These are phyloP conservation scores for Fusarium sp. DNA, from an alignment of 2,329 filamentous ascomycete genomes.

Conservation along the genomic window DNA sequence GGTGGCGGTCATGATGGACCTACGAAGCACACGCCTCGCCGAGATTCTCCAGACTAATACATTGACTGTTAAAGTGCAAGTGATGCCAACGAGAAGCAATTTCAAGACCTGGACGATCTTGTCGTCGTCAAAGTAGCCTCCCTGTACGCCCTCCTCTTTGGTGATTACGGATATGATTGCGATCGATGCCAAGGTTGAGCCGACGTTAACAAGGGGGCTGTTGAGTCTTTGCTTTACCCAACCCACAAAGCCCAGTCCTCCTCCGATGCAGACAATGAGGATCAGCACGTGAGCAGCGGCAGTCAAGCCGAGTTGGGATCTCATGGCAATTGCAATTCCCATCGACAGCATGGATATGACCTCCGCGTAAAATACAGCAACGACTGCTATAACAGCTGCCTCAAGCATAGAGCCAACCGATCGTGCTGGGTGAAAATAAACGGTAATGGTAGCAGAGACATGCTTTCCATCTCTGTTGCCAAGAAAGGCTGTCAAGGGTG, in stretches of 20 bases:
- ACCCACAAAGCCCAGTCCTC: slow-evolving; percentile 85
- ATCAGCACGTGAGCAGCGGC: slow-evolving; percentile 81
- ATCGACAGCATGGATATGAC: slow-evolving; percentile 84
- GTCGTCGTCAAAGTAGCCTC: slow-evolving; percentile 79
- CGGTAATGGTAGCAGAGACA: slow-evolving; percentile 90
- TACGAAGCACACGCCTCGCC: slow-evolving; percentile 76
- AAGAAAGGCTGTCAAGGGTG: slow-evolving; percentile 75
- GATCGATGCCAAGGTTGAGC: slow-evolving; percentile 85
- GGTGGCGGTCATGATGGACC: slow-evolving; percentile 77
- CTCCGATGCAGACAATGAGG: slow-evolving; percentile 84
- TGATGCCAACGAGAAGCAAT: slow-evolving; percentile 82
- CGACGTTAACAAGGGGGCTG: slow-evolving; percentile 83
- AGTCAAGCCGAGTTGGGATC: slow-evolving; percentile 70
- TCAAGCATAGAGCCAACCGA: slow-evolving; percentile 91
- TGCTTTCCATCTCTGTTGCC: slow-evolving; percentile 92
- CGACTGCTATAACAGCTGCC: slow-evolving; percentile 77
- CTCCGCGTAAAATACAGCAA: slow-evolving; percentile 77
- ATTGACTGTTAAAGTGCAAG: slow-evolving; percentile 77
- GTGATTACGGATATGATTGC: slow-evolving; percentile 90
- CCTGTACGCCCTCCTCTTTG: slow-evolving; percentile 88
- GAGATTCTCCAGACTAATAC: slow-evolving; percentile 81
- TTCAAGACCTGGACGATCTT: slow-evolving; percentile 86
- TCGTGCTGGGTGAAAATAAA: slow-evolving; percentile 92
- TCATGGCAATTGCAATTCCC: slow-evolving; percentile 85
- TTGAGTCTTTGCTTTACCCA: slow-evolving; percentile 86